Evolutionary conservation across 148 eudicot genomes (phyloP), one percentile per base, ranked within the genome.

Genomic region (Salicornia ramosissima): DNA sequence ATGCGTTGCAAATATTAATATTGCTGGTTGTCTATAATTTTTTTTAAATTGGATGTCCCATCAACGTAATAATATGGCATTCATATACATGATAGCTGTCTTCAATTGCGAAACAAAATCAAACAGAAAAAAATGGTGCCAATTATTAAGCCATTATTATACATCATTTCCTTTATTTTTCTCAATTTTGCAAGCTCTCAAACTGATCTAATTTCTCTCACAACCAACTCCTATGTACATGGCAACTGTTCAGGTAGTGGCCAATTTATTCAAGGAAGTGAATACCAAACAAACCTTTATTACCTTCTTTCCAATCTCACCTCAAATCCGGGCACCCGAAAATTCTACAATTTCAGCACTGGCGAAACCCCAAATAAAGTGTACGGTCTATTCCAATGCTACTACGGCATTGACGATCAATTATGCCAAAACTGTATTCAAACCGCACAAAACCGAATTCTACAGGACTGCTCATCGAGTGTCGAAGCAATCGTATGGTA

Each of bases 331-430:
- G 15, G 10, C 57, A 29, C 51, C 0, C 39, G 53, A 6, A 75
- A 62, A 28, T 76, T 76, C 66, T 34, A 65, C 13, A 70, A 65
- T 18, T 56, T 47, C 1, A 45, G 43, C 11, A 15, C 22, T 0
- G 71, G 71, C 1, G 75, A 76, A 34, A 26, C 5, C 70, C 53
- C 70, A 1, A 64, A 70, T 52, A 65, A 31, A 39, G 70, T 71
- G 1, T 71, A 76, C 10, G 79, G 79, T 33, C 71, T 76, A 6
- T 76, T 46, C 75, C 75, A 70, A 0, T 71, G 79, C 15, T 52
- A 22, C 29, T 34, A n/a, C 26, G 39, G n/a, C 21, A 25, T 33
- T 6, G 63, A 34, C 42, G 49, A 64, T 26, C 74, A 64, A 55
- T 36, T 71, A 15, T 71, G 79, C 60, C 59, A 70, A 12, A 56